Percentiles rank a stretch among this genome's conserved stretches.
These are phyloP conservation scores for Atkinsonella hypoxylon DNA, from an alignment of 2,329 filamentous ascomycete species.

Conservation along the genomic window DNA sequence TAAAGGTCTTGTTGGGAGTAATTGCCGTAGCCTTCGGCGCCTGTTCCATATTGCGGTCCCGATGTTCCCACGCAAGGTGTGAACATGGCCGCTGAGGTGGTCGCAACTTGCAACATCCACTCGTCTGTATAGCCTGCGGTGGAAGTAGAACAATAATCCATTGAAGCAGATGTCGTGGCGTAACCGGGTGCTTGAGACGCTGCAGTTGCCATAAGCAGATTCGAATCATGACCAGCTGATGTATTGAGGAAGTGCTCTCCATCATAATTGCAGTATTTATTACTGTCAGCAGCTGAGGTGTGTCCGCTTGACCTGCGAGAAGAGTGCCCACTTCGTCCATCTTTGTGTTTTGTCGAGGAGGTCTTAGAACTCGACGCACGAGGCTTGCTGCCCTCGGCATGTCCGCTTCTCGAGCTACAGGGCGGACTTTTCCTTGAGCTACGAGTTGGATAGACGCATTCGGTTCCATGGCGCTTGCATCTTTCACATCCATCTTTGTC, in stretches of 20 bases:
- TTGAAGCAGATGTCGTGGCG: background rate
- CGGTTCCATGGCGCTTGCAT: constrained; percentile 18
- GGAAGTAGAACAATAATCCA: background rate
- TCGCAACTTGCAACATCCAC: background rate
- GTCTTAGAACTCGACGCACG: background rate
- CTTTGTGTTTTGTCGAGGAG: background rate
- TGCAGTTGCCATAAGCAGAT: background rate
- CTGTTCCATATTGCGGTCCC: background rate
- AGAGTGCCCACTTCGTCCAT: background rate
- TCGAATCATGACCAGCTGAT: background rate
- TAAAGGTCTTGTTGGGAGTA: background rate
- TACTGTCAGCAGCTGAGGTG: background rate
- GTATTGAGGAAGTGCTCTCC: background rate
- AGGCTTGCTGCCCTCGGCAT: constrained; percentile 4
- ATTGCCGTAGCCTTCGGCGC: background rate
- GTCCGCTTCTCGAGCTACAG: constrained; percentile 1
- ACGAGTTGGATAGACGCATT: constrained; percentile 24
- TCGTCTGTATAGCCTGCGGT: background rate
- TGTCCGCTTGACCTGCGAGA: background rate
- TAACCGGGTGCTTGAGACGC: background rate
- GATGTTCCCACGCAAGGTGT: background rate
- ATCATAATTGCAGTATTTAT: background rate
- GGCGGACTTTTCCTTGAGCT: constrained; percentile 17
- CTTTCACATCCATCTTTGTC: constrained; percentile 26
- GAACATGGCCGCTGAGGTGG: background rate